Evolutionary conservation across 345 rosid genomes (phyloP).

Genomic region (Eucalyptus polybractea): DNA sequence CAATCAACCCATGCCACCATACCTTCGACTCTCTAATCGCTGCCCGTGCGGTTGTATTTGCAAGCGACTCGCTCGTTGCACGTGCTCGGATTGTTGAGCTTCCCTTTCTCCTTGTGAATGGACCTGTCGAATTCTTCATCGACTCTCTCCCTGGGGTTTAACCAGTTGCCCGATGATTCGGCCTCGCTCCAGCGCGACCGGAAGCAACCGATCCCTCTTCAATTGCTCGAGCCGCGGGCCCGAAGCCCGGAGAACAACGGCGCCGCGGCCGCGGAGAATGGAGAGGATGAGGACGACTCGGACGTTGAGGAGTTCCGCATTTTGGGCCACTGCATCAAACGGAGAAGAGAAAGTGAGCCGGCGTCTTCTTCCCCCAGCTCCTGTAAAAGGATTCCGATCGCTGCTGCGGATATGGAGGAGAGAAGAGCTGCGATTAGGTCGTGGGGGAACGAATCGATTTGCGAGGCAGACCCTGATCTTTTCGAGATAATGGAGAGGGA

Average conservation of each 20-base stretch:
- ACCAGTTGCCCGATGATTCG: conserved; percentile 26
- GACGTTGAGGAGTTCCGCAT: conserved; percentile 45
- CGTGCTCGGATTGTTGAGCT: background rate
- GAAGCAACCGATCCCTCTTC: conserved; percentile 22
- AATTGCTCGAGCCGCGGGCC: conserved; percentile 16
- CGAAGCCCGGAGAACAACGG: background rate
- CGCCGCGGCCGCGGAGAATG: background rate
- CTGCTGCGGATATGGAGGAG: conserved; percentile 10
- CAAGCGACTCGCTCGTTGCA: background rate
- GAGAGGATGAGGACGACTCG: conserved; percentile 5
- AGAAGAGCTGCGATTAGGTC: conserved; percentile 16
- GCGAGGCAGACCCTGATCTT: conserved; percentile 47
- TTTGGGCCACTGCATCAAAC: conserved; percentile 55
- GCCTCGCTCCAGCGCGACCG: conserved; percentile 26
- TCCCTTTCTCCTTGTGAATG: background rate
- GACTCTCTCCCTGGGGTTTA: conserved; percentile 26
- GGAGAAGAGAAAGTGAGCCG: conserved; percentile 15
- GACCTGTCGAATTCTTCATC: conserved; percentile 18
- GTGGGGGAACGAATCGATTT: conserved; percentile 47
- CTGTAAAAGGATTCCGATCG: background rate
- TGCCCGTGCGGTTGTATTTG: background rate
- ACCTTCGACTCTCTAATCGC: background rate
- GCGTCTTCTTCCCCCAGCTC: conserved; percentile 3
- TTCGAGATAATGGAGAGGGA: conserved; percentile 51
- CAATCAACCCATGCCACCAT: background rate